A percentile compares a stretch with the other conserved stretches of the same genome.
phyloP scores from a whole-genome alignment of 768 basidiomycete genomes.

The Pisolithus microcarpus region DNA sequence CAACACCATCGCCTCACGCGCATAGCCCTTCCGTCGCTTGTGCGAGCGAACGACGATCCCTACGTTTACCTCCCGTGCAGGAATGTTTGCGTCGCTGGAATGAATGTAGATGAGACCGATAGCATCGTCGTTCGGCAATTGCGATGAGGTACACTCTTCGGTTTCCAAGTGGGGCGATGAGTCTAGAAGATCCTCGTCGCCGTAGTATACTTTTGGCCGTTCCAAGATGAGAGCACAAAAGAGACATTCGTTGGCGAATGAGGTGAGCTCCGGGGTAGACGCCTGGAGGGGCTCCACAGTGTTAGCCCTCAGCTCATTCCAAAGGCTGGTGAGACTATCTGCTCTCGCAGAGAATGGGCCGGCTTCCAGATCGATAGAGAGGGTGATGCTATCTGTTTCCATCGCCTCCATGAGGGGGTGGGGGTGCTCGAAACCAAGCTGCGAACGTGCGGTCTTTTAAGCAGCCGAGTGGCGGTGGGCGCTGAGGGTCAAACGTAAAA shows the following conservation, averaged over 20 bases:
- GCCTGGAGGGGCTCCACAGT: conserved; percentile 25
- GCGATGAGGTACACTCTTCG: not conserved
- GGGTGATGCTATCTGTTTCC: conserved; percentile 8
- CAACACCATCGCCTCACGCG: conserved; percentile 38
- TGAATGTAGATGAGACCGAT: conserved; percentile 25
- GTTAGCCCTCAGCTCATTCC: conserved; percentile 16
- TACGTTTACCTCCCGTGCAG: conserved; percentile 43
- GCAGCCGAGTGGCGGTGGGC: no score
- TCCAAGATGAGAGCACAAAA: conserved; percentile 18
- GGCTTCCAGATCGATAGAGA: conserved; percentile 2
- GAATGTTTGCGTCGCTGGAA: conserved; percentile 10
- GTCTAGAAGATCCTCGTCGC: not conserved
- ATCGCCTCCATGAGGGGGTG: conserved; percentile 11
- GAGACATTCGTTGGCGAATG: conserved; percentile 26
- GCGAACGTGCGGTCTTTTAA: no score
- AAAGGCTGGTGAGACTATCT: conserved; percentile 6
- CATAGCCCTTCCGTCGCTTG: conserved; percentile 38
- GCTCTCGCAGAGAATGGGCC: not conserved
- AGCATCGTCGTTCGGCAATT: not conserved
- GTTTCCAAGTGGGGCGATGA: not conserved
- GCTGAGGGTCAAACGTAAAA: no score
- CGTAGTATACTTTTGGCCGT: not conserved
- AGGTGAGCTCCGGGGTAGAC: conserved; percentile 12
- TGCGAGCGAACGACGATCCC: conserved; percentile 42
- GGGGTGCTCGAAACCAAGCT: no score